A percentile compares a stretch with the other conserved stretches of the same genome.
These are phyloP conservation scores for Fraxinus americana DNA, from an alignment of 257 asterid species.

Conservation along the genomic window DNA sequence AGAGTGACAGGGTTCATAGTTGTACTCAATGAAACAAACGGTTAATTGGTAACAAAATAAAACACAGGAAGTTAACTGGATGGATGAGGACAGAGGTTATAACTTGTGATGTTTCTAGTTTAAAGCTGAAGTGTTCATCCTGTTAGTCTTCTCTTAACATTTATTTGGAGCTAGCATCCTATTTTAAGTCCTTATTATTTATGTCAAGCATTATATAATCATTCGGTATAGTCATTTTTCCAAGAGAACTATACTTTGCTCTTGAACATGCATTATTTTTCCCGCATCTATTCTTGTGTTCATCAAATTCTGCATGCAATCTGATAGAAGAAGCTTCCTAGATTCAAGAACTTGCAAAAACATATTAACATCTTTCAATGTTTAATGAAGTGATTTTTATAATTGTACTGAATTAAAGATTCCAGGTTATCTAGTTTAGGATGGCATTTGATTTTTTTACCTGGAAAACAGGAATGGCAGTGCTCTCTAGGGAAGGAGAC, in stretches of 20 bases:
- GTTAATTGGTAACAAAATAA: background rate
- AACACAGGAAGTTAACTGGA: background rate
- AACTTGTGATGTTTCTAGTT: too few relatives aligned
- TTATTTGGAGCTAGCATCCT: background rate
- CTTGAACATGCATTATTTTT: background rate
- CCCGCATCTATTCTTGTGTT: background rate
- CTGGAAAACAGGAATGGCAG: slow-evolving; percentile 74
- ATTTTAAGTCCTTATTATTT: background rate
- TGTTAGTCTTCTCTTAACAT: background rate
- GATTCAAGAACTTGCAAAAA: slow-evolving; percentile 2
- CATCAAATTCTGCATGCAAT: background rate
- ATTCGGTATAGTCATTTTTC: background rate
- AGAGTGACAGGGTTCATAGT: background rate
- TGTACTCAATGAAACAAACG: background rate
- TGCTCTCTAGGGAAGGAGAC: slow-evolving; percentile 67
- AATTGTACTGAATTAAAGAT: background rate
- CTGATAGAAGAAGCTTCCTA: slow-evolving; percentile 1
- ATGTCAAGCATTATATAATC: background rate
- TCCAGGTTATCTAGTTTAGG: background rate
- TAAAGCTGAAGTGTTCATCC: background rate
- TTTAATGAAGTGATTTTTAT: slow-evolving; percentile 1
- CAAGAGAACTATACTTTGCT: background rate
- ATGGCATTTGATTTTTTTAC: background rate
- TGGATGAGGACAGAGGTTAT: background rate
- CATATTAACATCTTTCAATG: background rate